A percentile compares a stretch with the other conserved stretches of the same genome.
These are phyloP conservation scores for Raddia guianensis DNA, from an alignment of 176 grass and related monocot species.

Conservation along the genomic window DNA sequence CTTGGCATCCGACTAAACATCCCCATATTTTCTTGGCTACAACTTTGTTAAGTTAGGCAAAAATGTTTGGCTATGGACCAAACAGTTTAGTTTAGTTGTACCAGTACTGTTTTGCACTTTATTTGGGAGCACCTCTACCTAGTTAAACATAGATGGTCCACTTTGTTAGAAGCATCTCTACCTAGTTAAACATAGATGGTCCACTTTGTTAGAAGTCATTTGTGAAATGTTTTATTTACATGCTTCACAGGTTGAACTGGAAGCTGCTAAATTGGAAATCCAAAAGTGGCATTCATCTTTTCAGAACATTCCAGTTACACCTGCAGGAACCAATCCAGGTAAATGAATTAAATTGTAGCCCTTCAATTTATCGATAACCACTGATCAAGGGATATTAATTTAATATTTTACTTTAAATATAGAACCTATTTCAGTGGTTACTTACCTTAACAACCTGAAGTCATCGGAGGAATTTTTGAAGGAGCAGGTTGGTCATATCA, in stretches of 20 bases:
- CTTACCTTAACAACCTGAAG: conserved; percentile 85
- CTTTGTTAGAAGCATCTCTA: conserved; percentile 21
- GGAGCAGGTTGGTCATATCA: conserved; percentile 70
- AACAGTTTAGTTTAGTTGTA: conserved; percentile 7
- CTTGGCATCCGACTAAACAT: too few relatives aligned
- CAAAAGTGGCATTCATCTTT: conserved; percentile 96
- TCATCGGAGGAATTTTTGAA: conserved; percentile 94
- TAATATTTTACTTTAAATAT: conserved; percentile 39
- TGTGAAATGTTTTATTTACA: conserved; percentile 29
- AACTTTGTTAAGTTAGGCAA: too few relatives aligned
- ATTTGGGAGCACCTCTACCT: conserved; percentile 4
- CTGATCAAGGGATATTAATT: conserved; percentile 26
- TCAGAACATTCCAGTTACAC: conserved; percentile 71
- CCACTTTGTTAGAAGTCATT: conserved; percentile 14
- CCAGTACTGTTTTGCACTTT: background rate
- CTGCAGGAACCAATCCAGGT: conserved; percentile 77
- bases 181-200: background rate
- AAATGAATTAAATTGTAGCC: conserved; percentile 23
- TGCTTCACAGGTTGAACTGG: conserved; percentile 63
- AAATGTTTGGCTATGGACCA: too few relatives aligned
- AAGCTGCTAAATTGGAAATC: conserved; percentile 81
- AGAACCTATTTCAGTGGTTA: conserved; percentile 84
- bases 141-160: conserved; percentile 6
- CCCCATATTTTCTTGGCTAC: too few relatives aligned
- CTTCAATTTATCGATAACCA: conserved; percentile 21